These are phyloP conservation scores for Tricholomella constricta DNA, from an alignment of 768 basidiomycete species.

Conservation along the genomic window DNA sequence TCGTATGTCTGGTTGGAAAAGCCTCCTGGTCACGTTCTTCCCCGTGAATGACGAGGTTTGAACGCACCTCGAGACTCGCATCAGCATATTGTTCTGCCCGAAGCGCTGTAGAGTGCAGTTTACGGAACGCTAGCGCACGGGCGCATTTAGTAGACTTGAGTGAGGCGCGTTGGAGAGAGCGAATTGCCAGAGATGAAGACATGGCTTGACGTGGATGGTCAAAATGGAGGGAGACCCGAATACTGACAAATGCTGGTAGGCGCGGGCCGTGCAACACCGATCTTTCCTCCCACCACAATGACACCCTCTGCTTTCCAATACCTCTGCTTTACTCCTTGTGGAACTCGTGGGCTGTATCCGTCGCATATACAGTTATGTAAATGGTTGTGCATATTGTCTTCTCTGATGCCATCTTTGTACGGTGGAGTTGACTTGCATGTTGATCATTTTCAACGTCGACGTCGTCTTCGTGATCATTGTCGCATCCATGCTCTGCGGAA, in stretches of 20 bases:
- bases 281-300: too few species aligned
- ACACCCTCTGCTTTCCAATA: too few species aligned
- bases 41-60: not conserved
- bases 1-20: slow-evolving; percentile 36
- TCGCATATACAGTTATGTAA: too few species aligned
- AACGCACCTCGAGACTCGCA: slow-evolving; percentile 46
- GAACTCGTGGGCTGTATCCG: too few species aligned
- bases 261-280: not conserved
- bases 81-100: slow-evolving; percentile 45
- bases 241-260: not conserved
- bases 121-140: slow-evolving; percentile 7
- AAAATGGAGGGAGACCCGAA: not conserved
- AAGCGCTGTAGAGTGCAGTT: slow-evolving; percentile 45
- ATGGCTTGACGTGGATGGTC: not conserved
- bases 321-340: too few species aligned
- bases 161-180: slow-evolving; percentile 6
- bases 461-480: too few species aligned
- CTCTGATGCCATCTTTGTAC: too few species aligned
- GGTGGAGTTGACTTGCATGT: too few species aligned
- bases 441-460: too few species aligned
- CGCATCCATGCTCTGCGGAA: too few species aligned
- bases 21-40: not conserved
- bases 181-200: slow-evolving; percentile 10
- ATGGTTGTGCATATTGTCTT: too few species aligned
- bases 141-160: not conserved